Evolutionary conservation across 257 asterid genomes (phyloP), one percentile per base, ranked within the genome.

Genomic region (Datura wrightii): DNA sequence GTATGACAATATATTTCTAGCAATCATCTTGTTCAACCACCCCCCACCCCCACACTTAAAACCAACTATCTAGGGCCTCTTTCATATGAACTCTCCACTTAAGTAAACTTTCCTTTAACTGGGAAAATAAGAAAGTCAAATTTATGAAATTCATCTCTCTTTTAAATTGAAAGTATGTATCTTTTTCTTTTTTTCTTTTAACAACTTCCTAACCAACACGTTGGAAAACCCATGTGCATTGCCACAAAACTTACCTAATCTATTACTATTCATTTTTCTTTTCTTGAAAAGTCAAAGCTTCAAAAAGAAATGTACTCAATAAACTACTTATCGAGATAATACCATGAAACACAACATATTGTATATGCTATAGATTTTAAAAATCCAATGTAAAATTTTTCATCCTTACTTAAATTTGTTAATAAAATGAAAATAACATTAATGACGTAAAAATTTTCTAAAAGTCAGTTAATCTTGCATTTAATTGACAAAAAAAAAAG

Each of bases 201-300:
- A 76, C 82, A 15, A 76, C 46, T 76, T 50, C 62, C 42, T 6
- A 31, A 2, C 31, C 82, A 31, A 3, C 50, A 76, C 62, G 62
- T 13, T 50, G 41, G 62, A 76, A 50, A 76, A 76, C 62, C 82
- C 82, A 76, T 31, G 82, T 76, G 82, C 44, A 76, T 13, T 76
- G 82, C 62, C 82, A 76, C 2, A 8, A 31, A 37, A 50, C 82
- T 6, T 13, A 50, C 46, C 46, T 4, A 14, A 50, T 50, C 41
- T 74, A 6, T 3, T 39, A 31, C 41, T 74, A 6, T 3, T 39
- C 79, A 6, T 48, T 10, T 31, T 74, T 48, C 42, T 50, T 11
- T 19, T 24, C 46, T 76, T 76, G 24, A 76, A 6, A 50, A 14
- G 82, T 76, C 62, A 50, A 76, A 50, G 31, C 31, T 50, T 50